Percentiles rank a stretch among this genome's conserved stretches.
Conservation (phyloP, 176 grass and related monocot genomes). For the Calamus simplicifolius region DNA sequence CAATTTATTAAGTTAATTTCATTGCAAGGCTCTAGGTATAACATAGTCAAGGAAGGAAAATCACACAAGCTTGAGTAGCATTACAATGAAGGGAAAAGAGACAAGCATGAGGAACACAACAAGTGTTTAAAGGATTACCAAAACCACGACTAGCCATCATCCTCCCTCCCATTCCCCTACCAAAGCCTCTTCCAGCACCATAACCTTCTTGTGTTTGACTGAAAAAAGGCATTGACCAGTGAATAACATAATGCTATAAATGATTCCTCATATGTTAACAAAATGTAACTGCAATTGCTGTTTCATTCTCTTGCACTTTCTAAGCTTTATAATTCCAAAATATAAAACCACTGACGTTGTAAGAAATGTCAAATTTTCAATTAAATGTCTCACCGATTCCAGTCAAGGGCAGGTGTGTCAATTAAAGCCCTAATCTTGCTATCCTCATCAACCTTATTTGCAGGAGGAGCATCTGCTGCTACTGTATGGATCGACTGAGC, state of each 20-base stretch:
- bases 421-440: slow-evolving; percentile 14
- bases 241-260: background rate
- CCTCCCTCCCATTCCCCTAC: background rate
- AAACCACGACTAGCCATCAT: background rate
- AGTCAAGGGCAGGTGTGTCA: slow-evolving; percentile 18
- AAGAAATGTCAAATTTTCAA: too few relatives aligned
- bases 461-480: too few relatives aligned
- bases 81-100: too few relatives aligned
- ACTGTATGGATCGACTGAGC: background rate
- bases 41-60: too few relatives aligned
- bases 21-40: too few relatives aligned
- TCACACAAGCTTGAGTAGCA: too few relatives aligned
- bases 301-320: too few relatives aligned
- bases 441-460: slow-evolving; percentile 12
- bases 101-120: background rate
- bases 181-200: slow-evolving; percentile 6
- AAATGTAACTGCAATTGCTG: too few relatives aligned
- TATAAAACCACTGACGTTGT: too few relatives aligned
- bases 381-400: background rate
- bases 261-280: too few relatives aligned
- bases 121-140: background rate
- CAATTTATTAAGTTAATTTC: too few relatives aligned
- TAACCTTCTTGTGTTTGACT: slow-evolving; percentile 1
- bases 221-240: background rate
- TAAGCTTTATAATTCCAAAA: too few relatives aligned